phyloP scores from a whole-genome alignment of 176 grass and related monocot species.

The Zizania latifolia region DNA sequence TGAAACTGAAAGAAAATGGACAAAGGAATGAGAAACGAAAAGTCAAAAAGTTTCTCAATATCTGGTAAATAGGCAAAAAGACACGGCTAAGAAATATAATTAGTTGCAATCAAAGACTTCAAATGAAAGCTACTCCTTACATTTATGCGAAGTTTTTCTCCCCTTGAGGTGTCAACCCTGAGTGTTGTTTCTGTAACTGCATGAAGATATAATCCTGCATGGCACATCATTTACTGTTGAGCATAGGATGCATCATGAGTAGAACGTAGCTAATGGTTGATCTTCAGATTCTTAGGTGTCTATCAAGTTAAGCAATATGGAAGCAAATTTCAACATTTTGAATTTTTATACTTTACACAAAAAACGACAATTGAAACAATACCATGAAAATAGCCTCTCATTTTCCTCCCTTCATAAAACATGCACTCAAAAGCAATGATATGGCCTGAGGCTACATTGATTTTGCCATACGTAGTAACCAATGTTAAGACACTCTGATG shows the following conservation, averaged over 20 bases:
- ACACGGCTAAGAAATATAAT: background rate
- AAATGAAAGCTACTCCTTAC: slow-evolving; percentile 29
- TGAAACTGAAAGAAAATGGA: background rate
- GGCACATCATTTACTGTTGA: background rate
- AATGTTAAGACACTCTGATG: slow-evolving; percentile 5
- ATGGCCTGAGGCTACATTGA: background rate
- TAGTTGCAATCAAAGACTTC: background rate
- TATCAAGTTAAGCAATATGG: background rate
- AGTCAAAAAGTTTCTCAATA: background rate
- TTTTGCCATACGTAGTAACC: background rate
- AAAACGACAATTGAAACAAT: background rate
- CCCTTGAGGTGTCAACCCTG: slow-evolving; percentile 87
- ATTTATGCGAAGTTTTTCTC: slow-evolving; percentile 87
- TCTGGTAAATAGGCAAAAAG: background rate
- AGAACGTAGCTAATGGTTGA: background rate
- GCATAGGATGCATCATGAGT: background rate
- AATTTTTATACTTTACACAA: background rate
- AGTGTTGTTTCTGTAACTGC: slow-evolving; percentile 81
- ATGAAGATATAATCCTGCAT: slow-evolving; percentile 92
- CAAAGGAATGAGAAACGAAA: background rate
- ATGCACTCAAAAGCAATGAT: background rate
- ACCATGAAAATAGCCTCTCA: background rate
- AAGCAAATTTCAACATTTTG: background rate
- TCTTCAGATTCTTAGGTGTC: background rate
- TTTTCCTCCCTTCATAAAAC: background rate